Evolutionary conservation across 2,329 filamentous ascomycete species (phyloP), one percentile per base, ranked within the genome.

Genomic region (Cryphonectria naterciae): DNA sequence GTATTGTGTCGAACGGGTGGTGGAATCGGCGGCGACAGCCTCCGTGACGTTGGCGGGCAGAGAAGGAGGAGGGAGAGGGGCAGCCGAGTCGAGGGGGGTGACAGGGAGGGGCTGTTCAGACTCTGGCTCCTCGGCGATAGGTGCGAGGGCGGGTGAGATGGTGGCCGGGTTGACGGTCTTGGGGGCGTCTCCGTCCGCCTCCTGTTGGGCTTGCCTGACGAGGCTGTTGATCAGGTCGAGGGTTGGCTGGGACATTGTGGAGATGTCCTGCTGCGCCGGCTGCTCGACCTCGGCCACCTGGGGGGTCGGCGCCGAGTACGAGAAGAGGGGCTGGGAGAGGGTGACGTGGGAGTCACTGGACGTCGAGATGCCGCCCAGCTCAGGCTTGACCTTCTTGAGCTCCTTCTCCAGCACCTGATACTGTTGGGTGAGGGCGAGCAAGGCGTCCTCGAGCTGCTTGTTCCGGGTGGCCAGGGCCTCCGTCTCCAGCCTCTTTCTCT

Each of bases 1-100:
- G 97, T 97, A 95, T 98, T 98, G 96, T 98, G 95, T 96, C 96
- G 89, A 85, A 88, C 97, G 93, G 90, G 93, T 88, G 84, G 91
- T 88, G 85, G 82, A 78, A 76, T 78, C 76, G 75, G 74, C 76
- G 75, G 74, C 76, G 71, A 76, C 60, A 65, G 77, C 66, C 73
- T 79, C 60, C 62, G 76, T 73, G 68, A 75, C 74, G 70, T 13
- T 11, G 13, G 73, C 72, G 72, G 74, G 17, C 6, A 76, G 72
- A 61, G 43, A 19, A 46, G 43, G 19, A 17, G 43, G 43, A 2
- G 43, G 22, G 7, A 19, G 43, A 22, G 74, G 73, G 65, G 74
- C 74, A 46, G 77, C 72, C 68, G 78, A 65, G 67, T 75, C 65
- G 39, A 73, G 70, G n/a, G 72, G 70, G 28, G 72, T 72, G 60